Evolutionary conservation across 2,329 filamentous ascomycete species (phyloP), one percentile per base, ranked within the genome.

Genomic region (Raffaelea ambrosiae): DNA sequence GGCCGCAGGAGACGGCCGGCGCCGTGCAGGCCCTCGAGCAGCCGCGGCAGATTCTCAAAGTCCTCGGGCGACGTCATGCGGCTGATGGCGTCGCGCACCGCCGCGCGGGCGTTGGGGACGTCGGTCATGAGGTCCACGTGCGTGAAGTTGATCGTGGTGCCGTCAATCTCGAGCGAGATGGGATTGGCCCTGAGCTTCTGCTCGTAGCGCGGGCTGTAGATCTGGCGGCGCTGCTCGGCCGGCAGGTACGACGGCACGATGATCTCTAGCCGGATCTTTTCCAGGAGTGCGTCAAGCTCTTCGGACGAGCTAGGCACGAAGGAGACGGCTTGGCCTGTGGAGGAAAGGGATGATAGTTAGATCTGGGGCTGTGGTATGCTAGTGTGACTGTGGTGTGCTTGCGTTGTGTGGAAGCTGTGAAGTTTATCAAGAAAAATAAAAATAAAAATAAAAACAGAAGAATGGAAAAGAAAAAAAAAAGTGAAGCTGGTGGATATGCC

Each of bases 161-260:
- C 78, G 50, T 77, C 76, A 53, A 84, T 69, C 54, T 80, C 74
- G 53, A 82, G 73, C 51, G 68, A 67, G 51, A 81, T 68, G 35
- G 78, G 76, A 58, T 81, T 76, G 33, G 67, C 63, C 50, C 73
- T 64, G 38, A 84, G 71, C 50, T 62, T 62, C 53, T 70, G 63
- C 53, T 68, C 64, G 61, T 71, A 66, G 52, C 68, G 70, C 14
- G 59, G 53, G 50, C 68, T 65, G 64, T 71, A 74, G 55, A 85
- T 63, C 50, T 75, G 68, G 54, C 73, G 67, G 55, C 69, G 73
- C 63, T 84, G 74, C 44, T 65, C 62, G 23, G 59, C 49, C 20
- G 72, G 68, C 23, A 86, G 74, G 59, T 80, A 76, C 29, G 71
- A 64, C n/a, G 81, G 81, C 39, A 85, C 64, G 59, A 85, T 75